Base-by-base conservation (phyloP, 2,329 filamentous ascomycete genomes). In the Claviceps monticola region DNA sequence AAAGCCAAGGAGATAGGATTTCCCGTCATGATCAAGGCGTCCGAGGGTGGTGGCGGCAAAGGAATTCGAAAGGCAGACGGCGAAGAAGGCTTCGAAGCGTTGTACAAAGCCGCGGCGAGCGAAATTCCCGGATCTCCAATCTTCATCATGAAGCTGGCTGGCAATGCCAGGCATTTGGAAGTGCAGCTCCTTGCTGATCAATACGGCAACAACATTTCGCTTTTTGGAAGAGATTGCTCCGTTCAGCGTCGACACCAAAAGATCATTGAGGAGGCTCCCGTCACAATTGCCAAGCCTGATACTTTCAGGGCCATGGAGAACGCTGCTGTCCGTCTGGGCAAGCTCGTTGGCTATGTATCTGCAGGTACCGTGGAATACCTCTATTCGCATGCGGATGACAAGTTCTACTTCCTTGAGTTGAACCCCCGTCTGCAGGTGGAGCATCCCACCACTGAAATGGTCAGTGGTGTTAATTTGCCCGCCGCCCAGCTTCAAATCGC, bases 1-100 rank as follows among this genome's bases (percentile, higher is more conserved):
- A 89, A 86, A 64, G 93, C 93, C 54, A 82, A 80, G 67, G 79
- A 88, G 64, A 98, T 98, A 67, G 93, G 93, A 59, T 98, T 98
- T 74, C 93, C 93, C 16, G 86, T 98, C 75, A 98, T 98, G 93
- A 88, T 98, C 69, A 98, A 98, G 77, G 93, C 93, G n/a, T 97
- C 93, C 2, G 93, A 98, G 75, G 93, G 93, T 73, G 93, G 93
- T 74, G 93, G 93, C 73, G 93, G 93, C 67, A 98, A 98, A 76
- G 93, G 93, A 78, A 98, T 98, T 66, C 88, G 94, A 67, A 96
- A 97, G 74, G 93, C 93, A 59, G 76, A 88, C 56, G 76, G 76
- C 55, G 90, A 95, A 67, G 84, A 91, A 43, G 83, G 86, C 56
- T 98, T 98, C 62, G 78, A 85, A 65, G 75, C 78, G 60, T 76